These are phyloP conservation scores for Inonotus hispidus DNA, from an alignment of 1,284 basidiomycete genomes.

Conservation along the genomic window DNA sequence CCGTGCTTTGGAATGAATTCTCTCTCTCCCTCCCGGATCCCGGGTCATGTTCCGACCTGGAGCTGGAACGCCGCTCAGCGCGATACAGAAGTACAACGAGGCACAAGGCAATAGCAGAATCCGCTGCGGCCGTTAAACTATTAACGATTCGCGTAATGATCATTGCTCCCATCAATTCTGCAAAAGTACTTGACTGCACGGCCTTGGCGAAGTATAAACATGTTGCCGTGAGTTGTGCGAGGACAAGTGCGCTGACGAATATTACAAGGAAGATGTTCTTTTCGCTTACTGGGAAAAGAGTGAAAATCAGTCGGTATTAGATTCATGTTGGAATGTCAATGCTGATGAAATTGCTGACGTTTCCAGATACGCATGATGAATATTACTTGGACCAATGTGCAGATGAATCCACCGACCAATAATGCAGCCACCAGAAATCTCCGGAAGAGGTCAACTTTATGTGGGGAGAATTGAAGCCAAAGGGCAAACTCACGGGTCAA, in stretches of 20 bases:
- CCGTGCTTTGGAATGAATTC: slow-evolving; percentile 1
- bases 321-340: neutral
- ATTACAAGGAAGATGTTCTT: slow-evolving; percentile 2
- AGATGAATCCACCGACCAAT: slow-evolving; percentile 3
- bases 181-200: neutral
- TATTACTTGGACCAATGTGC: slow-evolving; percentile 8
- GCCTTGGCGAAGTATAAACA: slow-evolving; percentile 7
- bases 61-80: too few species aligned
- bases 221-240: slow-evolving; percentile 4
- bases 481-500: neutral
- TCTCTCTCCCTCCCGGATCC: neutral
- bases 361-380: slow-evolving; percentile 7
- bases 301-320: neutral
- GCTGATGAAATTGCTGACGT: neutral
- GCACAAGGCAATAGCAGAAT: slow-evolving; percentile 9
- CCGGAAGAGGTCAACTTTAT: neutral
- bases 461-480: neutral
- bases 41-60: slow-evolving; percentile 4
- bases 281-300: slow-evolving; percentile 13
- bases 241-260: neutral
- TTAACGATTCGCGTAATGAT: slow-evolving; percentile 12
- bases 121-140: slow-evolving; percentile 5
- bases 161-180: neutral
- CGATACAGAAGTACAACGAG: slow-evolving; percentile 13
- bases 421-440: neutral